A percentile compares a stretch with the other conserved stretches of the same genome.
These are phyloP conservation scores for Penicillium cataractarum DNA, from an alignment of 495 filamentous ascomycete species.

Conservation along the genomic window DNA sequence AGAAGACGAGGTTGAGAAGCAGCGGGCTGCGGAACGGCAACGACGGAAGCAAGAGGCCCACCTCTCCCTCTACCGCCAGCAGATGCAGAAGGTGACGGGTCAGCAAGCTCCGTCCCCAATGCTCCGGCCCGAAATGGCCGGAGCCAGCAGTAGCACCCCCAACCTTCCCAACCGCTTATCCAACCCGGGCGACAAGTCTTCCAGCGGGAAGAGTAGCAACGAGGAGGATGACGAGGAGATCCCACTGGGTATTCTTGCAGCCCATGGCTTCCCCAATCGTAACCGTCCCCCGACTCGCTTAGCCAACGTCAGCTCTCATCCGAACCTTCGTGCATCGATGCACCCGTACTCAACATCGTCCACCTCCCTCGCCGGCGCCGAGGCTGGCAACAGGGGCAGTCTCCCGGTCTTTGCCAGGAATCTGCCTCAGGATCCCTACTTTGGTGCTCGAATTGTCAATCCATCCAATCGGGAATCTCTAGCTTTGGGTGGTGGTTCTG, in stretches of 20 bases:
- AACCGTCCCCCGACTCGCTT: conserved; percentile 77
- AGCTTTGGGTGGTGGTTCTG: conserved; percentile 63
- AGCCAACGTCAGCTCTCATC: conserved; percentile 63
- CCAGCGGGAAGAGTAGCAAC: conserved; percentile 51
- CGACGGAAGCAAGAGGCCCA: conserved; percentile 90
- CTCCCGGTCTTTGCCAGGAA: conserved; percentile 86
- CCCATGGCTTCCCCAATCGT: conserved; percentile 89
- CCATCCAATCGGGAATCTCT: conserved; percentile 75
- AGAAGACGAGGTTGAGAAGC: conserved; percentile 80
- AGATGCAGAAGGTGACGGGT: conserved; percentile 96
- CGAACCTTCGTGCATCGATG: conserved; percentile 50
- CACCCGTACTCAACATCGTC: conserved; percentile 42
- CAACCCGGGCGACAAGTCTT: conserved; percentile 41
- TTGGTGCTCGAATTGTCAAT: conserved; percentile 79
- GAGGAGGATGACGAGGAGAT: conserved; percentile 85
- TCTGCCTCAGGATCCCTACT: conserved; percentile 87
- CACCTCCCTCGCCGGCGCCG: conserved; percentile 46
- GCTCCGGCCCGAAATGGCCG: conserved; percentile 45
- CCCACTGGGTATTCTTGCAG: conserved; percentile 84
- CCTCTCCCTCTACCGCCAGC: conserved; percentile 86
- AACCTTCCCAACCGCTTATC: conserved; percentile 42
- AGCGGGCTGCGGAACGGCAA: conserved; percentile 71
- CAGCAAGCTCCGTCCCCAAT: conserved; percentile 56
- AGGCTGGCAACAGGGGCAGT: conserved; percentile 46
- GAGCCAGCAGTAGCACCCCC: conserved; percentile 49